phyloP scores from a whole-genome alignment of 2,329 filamentous ascomycete species.

The Penicillium sp. region DNA sequence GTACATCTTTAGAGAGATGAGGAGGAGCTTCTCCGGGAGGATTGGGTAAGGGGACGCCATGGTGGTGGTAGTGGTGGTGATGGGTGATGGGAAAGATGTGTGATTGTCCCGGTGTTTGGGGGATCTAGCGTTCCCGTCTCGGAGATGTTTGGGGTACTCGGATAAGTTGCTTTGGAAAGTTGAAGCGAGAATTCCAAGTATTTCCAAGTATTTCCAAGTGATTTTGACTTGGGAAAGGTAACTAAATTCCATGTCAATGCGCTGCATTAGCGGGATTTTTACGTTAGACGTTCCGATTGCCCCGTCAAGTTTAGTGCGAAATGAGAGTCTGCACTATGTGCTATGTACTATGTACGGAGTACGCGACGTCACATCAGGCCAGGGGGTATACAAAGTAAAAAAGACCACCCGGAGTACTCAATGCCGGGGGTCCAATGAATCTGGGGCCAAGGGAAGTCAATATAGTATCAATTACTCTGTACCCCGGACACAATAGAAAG shows the following conservation, averaged over 20 bases:
- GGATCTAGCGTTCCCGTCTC: neutral
- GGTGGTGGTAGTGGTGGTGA: neutral
- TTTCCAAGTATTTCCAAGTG: neutral
- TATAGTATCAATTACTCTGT: neutral
- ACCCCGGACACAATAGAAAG: neutral
- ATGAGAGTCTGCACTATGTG: neutral
- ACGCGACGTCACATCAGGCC: no score
- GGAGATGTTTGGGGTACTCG: neutral
- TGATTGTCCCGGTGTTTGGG: neutral
- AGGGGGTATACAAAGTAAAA: no score
- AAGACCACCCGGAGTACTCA: no score
- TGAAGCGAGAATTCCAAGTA: neutral
- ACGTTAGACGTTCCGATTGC: neutral
- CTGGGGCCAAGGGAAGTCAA: neutral
- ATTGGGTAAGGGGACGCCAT: conserved; percentile 23
- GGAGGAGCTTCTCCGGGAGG: conserved; percentile 32
- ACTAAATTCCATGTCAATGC: neutral
- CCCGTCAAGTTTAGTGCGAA: neutral
- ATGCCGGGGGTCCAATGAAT: neutral
- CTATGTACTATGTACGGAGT: no score
- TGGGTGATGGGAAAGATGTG: neutral
- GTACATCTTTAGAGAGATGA: conserved; percentile 37
- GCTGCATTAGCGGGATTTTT: neutral
- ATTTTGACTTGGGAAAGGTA: neutral
- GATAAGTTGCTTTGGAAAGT: neutral